Base-by-base conservation (phyloP, 1,284 basidiomycete species). In the Marasmius oreades region DNA sequence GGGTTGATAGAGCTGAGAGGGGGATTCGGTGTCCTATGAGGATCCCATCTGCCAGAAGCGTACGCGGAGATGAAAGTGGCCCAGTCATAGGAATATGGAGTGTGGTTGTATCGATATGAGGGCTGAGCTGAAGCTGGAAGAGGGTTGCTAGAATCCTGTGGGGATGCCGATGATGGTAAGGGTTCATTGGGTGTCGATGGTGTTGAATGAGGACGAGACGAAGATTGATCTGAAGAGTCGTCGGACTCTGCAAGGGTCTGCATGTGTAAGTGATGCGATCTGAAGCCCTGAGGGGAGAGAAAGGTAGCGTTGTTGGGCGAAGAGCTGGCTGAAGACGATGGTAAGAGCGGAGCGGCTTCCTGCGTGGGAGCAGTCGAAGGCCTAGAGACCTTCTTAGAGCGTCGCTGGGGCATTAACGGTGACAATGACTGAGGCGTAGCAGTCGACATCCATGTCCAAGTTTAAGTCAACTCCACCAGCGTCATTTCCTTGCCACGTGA, bases 11-110 rank as follows among this genome's bases (percentile, higher is more conserved):
- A 33, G 65, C 59, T 55, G 51, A 69, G 8, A 4, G 90, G 92
- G 6, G 79, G 85, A 62, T 80, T 80, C 1, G 92, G 92, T 0
- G 84, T 88, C 54, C 79, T 79, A 61, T 86, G 82, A 1, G 92
- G 90, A 67, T 92, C 90, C 87, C 92, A 95, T 58, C 84, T 77
- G 11, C 92, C 92, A 26, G 79, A 69, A 0, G 90, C 84, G 67
- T 94, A 93, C 0, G 88, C 85, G 39, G 77, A 72, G 56, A 90
- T 81, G 68, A 93, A 93, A 0, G 84, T 83, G 18, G 79, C 77
- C 92, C 92, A 93, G 65, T 90, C 86, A 62, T 80, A 81, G 23
- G 60, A 47, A 33, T 54, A 22, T 11, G 47, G 36, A 14, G 33
- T 34, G 39, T 51, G 37, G 31, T 51, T 43, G 53, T 52, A 55